These are phyloP conservation scores for Botryobasidium botryosum DNA, from an alignment of 768 basidiomycete genomes.

Conservation along the genomic window DNA sequence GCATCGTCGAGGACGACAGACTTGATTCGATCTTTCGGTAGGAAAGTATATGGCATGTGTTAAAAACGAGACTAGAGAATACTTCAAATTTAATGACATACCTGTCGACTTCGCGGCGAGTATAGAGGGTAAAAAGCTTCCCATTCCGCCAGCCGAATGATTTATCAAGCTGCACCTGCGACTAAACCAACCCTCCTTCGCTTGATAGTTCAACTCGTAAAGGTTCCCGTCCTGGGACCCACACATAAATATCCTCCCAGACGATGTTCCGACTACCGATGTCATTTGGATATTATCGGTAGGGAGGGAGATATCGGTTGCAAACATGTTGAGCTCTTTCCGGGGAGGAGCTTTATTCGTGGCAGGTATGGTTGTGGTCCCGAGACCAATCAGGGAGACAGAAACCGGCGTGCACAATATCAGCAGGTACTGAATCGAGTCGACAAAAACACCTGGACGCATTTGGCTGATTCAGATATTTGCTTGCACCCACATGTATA, in stretches of 20 bases:
- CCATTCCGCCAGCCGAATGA: constrained; percentile 63
- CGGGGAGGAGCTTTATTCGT: constrained; percentile 28
- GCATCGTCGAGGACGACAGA: constrained; percentile 46
- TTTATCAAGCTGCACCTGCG: constrained; percentile 74
- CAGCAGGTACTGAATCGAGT: constrained; percentile 76
- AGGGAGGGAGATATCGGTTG: constrained; percentile 65
- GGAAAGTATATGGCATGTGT: neutral
- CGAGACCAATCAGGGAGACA: constrained; percentile 68
- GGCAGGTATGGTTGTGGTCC: constrained; percentile 29
- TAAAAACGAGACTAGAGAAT: constrained; percentile 1
- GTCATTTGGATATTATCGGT: constrained; percentile 70
- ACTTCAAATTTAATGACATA: no score
- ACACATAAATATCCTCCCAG: constrained; percentile 85
- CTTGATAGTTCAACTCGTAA: constrained; percentile 85
- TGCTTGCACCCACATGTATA: neutral
- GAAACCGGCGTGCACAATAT: constrained; percentile 80
- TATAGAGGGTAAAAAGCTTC: constrained; percentile 65
- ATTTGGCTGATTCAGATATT: neutral
- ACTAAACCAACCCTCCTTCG: constrained; percentile 82
- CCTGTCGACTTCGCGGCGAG: constrained; percentile 46
- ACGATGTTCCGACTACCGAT: constrained; percentile 57
- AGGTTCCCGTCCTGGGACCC: constrained; percentile 72
- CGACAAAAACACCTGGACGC: constrained; percentile 53
- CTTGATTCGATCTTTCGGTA: constrained; percentile 47
- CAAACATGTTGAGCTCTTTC: constrained; percentile 75